Evolutionary conservation across 345 rosid species (phyloP).

Genomic region (Bruguiera gymnorhiza): DNA sequence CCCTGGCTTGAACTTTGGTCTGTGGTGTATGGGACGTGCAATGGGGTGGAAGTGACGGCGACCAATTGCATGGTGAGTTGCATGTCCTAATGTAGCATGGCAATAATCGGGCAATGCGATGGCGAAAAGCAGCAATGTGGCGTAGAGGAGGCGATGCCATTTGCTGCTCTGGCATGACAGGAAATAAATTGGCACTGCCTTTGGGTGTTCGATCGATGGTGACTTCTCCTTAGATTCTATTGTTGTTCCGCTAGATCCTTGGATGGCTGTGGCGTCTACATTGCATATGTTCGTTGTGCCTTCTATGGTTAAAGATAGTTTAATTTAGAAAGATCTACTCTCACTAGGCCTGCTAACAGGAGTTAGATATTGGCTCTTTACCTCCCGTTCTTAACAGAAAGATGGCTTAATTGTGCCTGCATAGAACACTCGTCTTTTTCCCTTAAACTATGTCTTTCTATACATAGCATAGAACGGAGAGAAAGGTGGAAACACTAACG

Average conservation of each 20-base stretch:
- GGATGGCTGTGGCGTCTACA: constrained; percentile 1
- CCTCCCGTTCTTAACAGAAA: constrained; percentile 7
- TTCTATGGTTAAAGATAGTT: not conserved
- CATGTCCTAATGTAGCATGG: not conserved
- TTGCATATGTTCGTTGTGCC: not conserved
- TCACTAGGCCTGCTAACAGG: not conserved
- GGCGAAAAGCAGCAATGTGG: constrained; percentile 10
- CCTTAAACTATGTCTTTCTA: not conserved
- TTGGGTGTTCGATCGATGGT: not conserved
- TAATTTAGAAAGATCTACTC: not conserved
- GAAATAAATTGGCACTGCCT: not conserved
- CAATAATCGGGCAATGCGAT: constrained; percentile 15
- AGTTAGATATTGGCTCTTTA: not conserved
- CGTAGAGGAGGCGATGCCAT: constrained; percentile 13
- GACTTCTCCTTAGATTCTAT: too few relatives aligned
- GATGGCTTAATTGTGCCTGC: too few relatives aligned
- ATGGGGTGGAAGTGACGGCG: not conserved
- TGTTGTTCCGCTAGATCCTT: constrained; percentile 1
- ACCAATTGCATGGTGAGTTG: constrained; percentile 16
- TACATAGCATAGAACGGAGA: too few relatives aligned
- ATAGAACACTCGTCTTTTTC: not conserved
- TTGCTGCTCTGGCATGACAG: constrained; percentile 2
- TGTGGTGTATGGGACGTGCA: not conserved
- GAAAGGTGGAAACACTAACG: too few relatives aligned
- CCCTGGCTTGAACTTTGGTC: constrained; percentile 35